A percentile compares a stretch with the other conserved stretches of the same genome.
Evolutionary conservation across 371 early-diverging fungal species (phyloP).

Genomic region (Mortierella sp.): DNA sequence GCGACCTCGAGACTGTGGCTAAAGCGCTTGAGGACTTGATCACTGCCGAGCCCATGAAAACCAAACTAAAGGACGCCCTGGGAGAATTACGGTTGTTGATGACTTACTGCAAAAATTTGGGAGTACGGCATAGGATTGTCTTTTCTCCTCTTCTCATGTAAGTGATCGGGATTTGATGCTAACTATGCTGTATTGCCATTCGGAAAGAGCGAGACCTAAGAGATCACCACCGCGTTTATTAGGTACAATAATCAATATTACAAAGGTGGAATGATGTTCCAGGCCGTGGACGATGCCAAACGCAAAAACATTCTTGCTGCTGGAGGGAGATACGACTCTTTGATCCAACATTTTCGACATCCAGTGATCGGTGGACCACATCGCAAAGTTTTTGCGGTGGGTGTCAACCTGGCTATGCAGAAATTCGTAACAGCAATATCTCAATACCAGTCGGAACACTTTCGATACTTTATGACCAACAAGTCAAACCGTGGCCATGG

Average conservation of each 20-base stretch:
- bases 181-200: background rate
- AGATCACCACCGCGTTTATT: background rate
- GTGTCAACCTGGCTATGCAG: conserved; percentile 85
- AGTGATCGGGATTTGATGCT: conserved; percentile 20
- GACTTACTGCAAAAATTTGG: conserved; percentile 67
- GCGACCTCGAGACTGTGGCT: conserved; percentile 65
- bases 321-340: conserved; percentile 87
- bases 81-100: conserved; percentile 65
- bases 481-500: conserved; percentile 24
- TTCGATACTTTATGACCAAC: conserved; percentile 64
- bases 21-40: conserved; percentile 73
- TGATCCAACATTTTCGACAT: conserved; percentile 70
- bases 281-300: conserved; percentile 73
- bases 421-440: conserved; percentile 77
- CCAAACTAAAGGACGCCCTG: conserved; percentile 63
- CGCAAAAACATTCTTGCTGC: conserved; percentile 85
- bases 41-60: conserved; percentile 61
- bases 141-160: conserved; percentile 80
- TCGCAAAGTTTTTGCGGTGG: conserved; percentile 74
- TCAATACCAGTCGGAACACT: conserved; percentile 75
- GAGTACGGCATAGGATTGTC: conserved; percentile 73
- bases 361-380: conserved; percentile 60
- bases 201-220: no score
- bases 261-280: conserved; percentile 81
- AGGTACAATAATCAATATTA: conserved; percentile 84